phyloP scores from a whole-genome alignment of 192 early-diverging fungal species.

The Ramicandelaber brevisporus region DNA sequence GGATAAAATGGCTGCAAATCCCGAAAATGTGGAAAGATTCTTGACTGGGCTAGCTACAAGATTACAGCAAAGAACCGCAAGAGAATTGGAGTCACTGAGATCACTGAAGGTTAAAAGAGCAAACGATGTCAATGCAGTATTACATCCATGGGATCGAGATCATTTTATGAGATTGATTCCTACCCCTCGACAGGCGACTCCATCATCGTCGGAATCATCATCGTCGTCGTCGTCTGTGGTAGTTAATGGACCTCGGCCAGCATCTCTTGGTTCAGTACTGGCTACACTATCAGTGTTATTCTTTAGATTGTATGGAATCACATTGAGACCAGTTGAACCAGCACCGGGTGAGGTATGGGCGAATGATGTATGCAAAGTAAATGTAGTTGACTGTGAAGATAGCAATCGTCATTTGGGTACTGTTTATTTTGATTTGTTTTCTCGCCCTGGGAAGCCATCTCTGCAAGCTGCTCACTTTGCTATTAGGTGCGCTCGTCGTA shows the following conservation, averaged over 20 bases:
- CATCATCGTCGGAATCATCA: conserved; percentile 40
- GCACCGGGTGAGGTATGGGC: conserved; percentile 77
- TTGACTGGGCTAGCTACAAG: conserved; percentile 35
- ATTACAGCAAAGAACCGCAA: conserved; percentile 24
- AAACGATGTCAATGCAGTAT: conserved; percentile 2
- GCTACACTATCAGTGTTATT: conserved; percentile 72
- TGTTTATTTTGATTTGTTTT: conserved; percentile 85
- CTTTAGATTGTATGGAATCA: conserved; percentile 62
- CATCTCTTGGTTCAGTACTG: conserved; percentile 71
- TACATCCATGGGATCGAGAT: conserved; percentile 67
- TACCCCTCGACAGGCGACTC: conserved; percentile 11
- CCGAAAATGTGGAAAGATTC: conserved; percentile 66
- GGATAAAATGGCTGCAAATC: conserved; percentile 82
- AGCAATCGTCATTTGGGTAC: conserved; percentile 62
- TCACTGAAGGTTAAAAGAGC: conserved; percentile 9
- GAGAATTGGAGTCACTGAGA: conserved; percentile 21
- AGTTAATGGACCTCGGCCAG: too few species aligned
- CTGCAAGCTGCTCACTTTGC: conserved; percentile 89
- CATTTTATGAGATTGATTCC: conserved; percentile 27
- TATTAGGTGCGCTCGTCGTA: conserved; percentile 59
- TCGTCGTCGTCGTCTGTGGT: too few species aligned
- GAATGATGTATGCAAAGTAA: conserved; percentile 64
- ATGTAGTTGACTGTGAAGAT: conserved; percentile 80
- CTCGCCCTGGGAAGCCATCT: conserved; percentile 41
- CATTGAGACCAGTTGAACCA: conserved; percentile 37